phyloP scores from a whole-genome alignment of 495 filamentous ascomycete genomes.

The Chaetomidium leptoderma region DNA sequence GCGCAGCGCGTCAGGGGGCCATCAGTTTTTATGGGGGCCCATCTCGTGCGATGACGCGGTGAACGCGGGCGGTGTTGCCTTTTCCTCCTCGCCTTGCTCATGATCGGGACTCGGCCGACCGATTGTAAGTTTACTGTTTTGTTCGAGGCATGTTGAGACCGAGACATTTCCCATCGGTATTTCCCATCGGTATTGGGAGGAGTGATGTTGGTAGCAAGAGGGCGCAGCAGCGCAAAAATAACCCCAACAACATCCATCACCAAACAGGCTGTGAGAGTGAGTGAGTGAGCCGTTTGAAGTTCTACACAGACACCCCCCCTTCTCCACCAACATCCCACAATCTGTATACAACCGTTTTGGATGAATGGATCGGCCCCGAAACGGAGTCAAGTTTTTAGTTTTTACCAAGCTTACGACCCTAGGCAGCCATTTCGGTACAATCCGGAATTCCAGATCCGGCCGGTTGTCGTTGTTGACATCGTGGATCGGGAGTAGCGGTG shows the following conservation, averaged over 20 bases:
- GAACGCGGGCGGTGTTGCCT: conserved; percentile 13
- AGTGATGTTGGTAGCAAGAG: background rate
- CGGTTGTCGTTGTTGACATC: background rate
- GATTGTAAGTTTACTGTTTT: background rate
- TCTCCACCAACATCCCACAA: background rate
- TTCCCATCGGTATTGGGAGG: too few relatives aligned
- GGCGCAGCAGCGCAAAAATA: background rate
- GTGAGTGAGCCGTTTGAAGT: too few relatives aligned
- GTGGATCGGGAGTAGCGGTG: conserved; percentile 18
- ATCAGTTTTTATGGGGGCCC: background rate
- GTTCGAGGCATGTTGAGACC: background rate
- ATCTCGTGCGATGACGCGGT: conserved; percentile 7
- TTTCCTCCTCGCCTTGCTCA: background rate
- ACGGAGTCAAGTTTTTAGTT: too few relatives aligned
- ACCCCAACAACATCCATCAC: background rate
- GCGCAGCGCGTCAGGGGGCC: background rate
- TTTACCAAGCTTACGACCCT: too few relatives aligned
- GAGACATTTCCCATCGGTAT: too few relatives aligned
- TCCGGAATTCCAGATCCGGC: background rate
- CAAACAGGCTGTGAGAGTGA: background rate
- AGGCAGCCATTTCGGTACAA: background rate
- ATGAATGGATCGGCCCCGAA: too few relatives aligned
- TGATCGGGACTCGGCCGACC: background rate
- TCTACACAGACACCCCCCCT: too few relatives aligned
- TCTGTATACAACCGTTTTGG: background rate